Evolutionary conservation across 495 filamentous ascomycete genomes (phyloP).

Genomic region (Aspergillus campestris): DNA sequence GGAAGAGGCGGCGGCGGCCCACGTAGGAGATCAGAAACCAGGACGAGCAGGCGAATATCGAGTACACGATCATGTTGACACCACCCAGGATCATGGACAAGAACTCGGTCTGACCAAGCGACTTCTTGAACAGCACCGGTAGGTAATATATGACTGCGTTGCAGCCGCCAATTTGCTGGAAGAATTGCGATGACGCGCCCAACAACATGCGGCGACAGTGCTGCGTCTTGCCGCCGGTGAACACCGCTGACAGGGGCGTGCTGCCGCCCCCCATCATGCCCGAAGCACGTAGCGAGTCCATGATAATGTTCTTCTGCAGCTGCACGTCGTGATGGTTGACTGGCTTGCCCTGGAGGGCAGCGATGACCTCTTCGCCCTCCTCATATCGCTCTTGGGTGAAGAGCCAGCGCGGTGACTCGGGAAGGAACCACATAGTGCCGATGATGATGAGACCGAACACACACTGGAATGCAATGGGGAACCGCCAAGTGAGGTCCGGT

Average conservation of each 20-base stretch:
- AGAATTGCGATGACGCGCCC: slow-evolving; percentile 58
- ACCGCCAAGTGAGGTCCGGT: slow-evolving; percentile 50
- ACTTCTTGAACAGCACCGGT: slow-evolving; percentile 66
- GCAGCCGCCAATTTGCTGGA: slow-evolving; percentile 70
- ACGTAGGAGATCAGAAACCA: slow-evolving; percentile 81
- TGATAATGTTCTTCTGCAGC: slow-evolving; percentile 56
- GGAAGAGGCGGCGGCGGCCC: slow-evolving; percentile 66
- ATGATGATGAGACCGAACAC: slow-evolving; percentile 51
- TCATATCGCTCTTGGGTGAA: slow-evolving; percentile 56
- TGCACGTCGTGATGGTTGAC: slow-evolving; percentile 49
- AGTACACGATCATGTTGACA: slow-evolving; percentile 78
- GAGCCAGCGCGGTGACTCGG: slow-evolving; percentile 46
- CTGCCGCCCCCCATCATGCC: slow-evolving; percentile 28
- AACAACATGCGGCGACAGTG: slow-evolving; percentile 43
- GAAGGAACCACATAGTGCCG: slow-evolving; percentile 42
- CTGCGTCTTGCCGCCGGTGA: slow-evolving; percentile 36
- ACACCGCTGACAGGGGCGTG: slow-evolving; percentile 28
- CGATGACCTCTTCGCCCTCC: slow-evolving; percentile 63
- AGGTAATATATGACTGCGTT: slow-evolving; percentile 87
- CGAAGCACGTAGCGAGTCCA: slow-evolving; percentile 68
- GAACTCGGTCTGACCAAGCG: slow-evolving; percentile 51
- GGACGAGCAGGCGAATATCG: slow-evolving; percentile 66
- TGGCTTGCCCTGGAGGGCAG: slow-evolving; percentile 55
- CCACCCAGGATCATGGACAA: slow-evolving; percentile 68
- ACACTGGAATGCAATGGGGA: slow-evolving; percentile 36